Evolutionary conservation across 73 alveolate species (phyloP), one percentile per base, ranked within the genome.

Genomic region (Paramecium octaurelia): DNA sequence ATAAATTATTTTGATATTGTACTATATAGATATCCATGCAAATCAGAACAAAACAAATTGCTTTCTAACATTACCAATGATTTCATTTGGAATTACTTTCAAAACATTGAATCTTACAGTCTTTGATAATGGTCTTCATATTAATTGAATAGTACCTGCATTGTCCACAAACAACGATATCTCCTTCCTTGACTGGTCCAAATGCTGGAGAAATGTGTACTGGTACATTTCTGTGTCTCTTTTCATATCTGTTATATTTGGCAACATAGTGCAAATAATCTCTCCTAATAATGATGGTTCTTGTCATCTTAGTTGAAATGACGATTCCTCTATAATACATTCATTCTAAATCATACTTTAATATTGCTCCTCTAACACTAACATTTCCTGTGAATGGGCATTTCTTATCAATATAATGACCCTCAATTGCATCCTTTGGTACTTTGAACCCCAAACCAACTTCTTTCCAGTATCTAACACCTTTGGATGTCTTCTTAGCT

Each of bases 381-480:
- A 96, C 98, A 80, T 85, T 85, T 14, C 99, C 98, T 86, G 99
- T 98, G 99, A 98, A 98, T 50, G 99, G 99, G 97, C 99, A 98
- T 95, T 98, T 98, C 95, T 98, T 97, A 98, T 98, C 99, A 92
- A 98, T 95, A 64, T 60, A 95, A 50, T 71, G 54, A 21, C 99
- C 99, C 44, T 95, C 98, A 85, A 96, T 98, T 87, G 99, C 99
- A 29, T 97, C 99, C 69, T 95, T 93, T 68, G 99, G 99, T 31
- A 98, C 94, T 88, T 95, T 93, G 97, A 96, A 97, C 35, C 99
- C 99, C 60, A 98, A 95, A 46, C 99, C 99, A 84, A 98, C 96
- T 94, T 94, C 97, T 96, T 98, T 98, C 97, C 93, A 98, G 96
- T 95, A 98, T 93, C 99, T 97, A 73, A 96, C 99, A 29, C 98